Evolutionary conservation across 2,329 filamentous ascomycete genomes (phyloP).

Genomic region (Neobulgaria alba): DNA sequence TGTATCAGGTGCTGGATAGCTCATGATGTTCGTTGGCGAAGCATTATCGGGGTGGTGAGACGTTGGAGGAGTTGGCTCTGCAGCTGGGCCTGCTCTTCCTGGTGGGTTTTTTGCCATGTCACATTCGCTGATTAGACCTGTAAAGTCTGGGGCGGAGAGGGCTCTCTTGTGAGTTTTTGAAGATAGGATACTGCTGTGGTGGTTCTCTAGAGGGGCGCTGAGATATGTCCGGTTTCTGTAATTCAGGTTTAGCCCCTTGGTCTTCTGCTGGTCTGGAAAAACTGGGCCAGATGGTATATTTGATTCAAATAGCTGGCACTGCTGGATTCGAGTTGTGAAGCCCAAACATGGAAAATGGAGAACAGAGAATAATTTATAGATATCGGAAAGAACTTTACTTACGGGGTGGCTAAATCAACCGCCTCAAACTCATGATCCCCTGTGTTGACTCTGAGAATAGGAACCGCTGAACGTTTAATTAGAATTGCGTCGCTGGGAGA

Average conservation of each 20-base stretch:
- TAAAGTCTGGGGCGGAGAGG: slow-evolving; percentile 20
- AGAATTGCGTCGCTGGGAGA: slow-evolving; percentile 29
- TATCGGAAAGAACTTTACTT: slow-evolving; percentile 7
- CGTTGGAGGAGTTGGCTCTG: slow-evolving; percentile 24
- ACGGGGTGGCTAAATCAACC: slow-evolving; percentile 12
- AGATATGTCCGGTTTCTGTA: slow-evolving; percentile 13
- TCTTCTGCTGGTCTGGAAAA: too few species aligned
- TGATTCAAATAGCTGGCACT: too few species aligned
- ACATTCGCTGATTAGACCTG: slow-evolving; percentile 3
- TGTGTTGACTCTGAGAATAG: slow-evolving; percentile 18
- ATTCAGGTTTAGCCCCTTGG: too few species aligned
- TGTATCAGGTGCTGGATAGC: neutral
- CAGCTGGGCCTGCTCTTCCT: slow-evolving; percentile 7
- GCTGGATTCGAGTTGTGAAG: too few species aligned
- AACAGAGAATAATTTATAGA: too few species aligned
- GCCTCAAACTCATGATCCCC: slow-evolving; percentile 12
- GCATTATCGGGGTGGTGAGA: slow-evolving; percentile 21
- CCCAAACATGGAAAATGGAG: too few species aligned
- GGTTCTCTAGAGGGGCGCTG: slow-evolving; percentile 14
- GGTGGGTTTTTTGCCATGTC: slow-evolving; percentile 7
- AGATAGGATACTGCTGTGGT: slow-evolving; percentile 10
- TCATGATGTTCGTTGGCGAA: slow-evolving; percentile 11
- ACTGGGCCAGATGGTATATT: too few species aligned
- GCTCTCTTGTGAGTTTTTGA: slow-evolving; percentile 16
- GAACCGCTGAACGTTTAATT: slow-evolving; percentile 22